Evolutionary conservation across 2,329 filamentous ascomycete genomes (phyloP), one percentile per base, ranked within the genome.

Genomic region (Ophiostoma ips): DNA sequence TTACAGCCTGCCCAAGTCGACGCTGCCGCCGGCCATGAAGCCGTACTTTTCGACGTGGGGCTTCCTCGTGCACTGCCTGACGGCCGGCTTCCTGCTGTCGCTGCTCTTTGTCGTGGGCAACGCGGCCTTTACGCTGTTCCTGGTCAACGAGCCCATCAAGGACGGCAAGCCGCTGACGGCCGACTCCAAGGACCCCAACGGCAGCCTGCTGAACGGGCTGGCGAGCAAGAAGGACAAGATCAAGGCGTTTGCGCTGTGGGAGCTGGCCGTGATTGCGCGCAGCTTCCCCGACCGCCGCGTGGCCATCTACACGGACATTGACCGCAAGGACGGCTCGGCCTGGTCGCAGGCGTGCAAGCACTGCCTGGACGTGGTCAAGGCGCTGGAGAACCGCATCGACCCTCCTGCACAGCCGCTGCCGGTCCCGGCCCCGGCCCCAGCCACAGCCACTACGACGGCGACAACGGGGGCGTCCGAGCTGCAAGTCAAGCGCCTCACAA

Each of bases 101-200:
- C 63, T 84, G 18, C 66, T 94, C 31, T 95, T 89, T 87, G 76
- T 87, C 51, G 69, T 82, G 21, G 79, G 81, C 37, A 94, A 92
- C 61, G 68, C 76, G 28, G 77, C 84, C 24, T 95, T 95, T 62
- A 83, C 83, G 5, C 67, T 81, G n/a, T 88, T 87, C 63, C 77
- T 95, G 60, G 79, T 81, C 24, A 82, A 84, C 62, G 79, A 84
- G 58, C 90, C 90, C 1, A 63, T 94, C 49, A 95, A 94, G 69
- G 85, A 85, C 57, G 82, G 76, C n/a, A 77, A 82, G 59, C 88
- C 89, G 4, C 75, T 96, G 50, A 95, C 87, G 0, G 76, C 77
- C 16, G 85, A 90, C 57, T 86, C 87, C 15, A 92, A 86, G 61
- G 89, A 95, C 63, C 87, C 90, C 1, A 96, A 95, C 60, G 88